Evolutionary conservation across 2,329 filamentous ascomycete genomes (phyloP).

Genomic region (Curvularia lunata): DNA sequence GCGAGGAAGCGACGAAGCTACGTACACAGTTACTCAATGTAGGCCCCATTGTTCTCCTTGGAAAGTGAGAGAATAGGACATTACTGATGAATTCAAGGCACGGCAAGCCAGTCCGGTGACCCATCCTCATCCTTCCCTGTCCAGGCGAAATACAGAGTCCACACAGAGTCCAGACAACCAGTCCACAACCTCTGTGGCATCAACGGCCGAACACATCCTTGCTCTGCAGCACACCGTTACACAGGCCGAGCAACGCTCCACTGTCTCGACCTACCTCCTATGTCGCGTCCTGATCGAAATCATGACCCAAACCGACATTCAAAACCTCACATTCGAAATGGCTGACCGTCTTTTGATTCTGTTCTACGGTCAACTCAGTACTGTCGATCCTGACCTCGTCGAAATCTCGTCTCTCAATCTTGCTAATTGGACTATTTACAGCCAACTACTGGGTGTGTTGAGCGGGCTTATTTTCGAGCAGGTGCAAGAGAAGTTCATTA

Average conservation of each 20-base stretch:
- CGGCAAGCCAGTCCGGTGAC: conserved; percentile 37
- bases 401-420: conserved; percentile 80
- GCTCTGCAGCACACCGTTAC: conserved; percentile 72
- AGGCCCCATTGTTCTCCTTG: conserved; percentile 12
- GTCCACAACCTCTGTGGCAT: conserved; percentile 32
- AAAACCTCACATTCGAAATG: conserved; percentile 86
- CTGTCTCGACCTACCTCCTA: conserved; percentile 93
- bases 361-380: conserved; percentile 94
- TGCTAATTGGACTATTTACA: conserved; percentile 95
- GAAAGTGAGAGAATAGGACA: background rate
- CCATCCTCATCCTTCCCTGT: conserved; percentile 32
- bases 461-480: conserved; percentile 88
- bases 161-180: conserved; percentile 38
- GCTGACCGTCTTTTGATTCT: conserved; percentile 93
- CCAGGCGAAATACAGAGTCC: conserved; percentile 48
- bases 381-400: conserved; percentile 82
- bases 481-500: conserved; percentile 81
- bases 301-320: conserved; percentile 84
- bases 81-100: conserved; percentile 36
- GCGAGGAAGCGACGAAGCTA: conserved; percentile 71
- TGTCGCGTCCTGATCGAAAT: conserved; percentile 94
- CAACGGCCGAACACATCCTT: conserved; percentile 43
- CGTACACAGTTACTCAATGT: conserved; percentile 43
- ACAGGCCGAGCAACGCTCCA: conserved; percentile 86
- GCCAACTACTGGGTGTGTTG: conserved; percentile 93